Percentiles rank a stretch among this genome's conserved stretches.
phyloP scores from a whole-genome alignment of 139 green algal species.

The Nannochloris sp. region DNA sequence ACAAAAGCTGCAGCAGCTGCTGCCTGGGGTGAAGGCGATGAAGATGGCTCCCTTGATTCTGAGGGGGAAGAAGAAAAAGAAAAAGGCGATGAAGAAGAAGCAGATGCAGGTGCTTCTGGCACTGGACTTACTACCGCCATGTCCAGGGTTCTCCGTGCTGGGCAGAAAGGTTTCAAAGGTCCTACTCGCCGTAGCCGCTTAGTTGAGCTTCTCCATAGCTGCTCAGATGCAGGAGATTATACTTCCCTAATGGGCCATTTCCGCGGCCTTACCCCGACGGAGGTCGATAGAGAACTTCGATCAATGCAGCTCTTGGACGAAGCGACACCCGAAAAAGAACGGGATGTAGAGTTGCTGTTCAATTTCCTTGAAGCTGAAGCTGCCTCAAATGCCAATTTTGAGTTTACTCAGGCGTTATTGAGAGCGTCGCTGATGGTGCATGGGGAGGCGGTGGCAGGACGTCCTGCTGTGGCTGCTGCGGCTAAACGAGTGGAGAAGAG shows the following conservation, averaged over 20 bases:
- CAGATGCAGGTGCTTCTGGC: neutral
- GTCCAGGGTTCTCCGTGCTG: neutral
- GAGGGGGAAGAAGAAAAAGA: neutral
- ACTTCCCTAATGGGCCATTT: conserved; percentile 38
- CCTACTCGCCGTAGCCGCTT: neutral
- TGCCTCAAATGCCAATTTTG: conserved; percentile 57
- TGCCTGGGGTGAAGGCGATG: conserved; percentile 15
- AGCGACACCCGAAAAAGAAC: conserved; percentile 10
- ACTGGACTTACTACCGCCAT: neutral
- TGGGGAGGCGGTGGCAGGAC: conserved; percentile 50
- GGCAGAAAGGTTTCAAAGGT: neutral
- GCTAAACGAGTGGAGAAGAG: conserved; percentile 24
- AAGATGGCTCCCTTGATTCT: neutral
- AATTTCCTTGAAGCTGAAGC: conserved; percentile 47
- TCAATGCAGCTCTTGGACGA: conserved; percentile 46
- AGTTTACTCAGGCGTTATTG: conserved; percentile 62
- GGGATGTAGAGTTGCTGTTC: conserved; percentile 61
- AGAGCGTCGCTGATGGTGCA: conserved; percentile 44
- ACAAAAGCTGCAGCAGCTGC: neutral
- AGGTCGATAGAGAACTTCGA: conserved; percentile 66
- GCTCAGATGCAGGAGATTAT: conserved; percentile 25
- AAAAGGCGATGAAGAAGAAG: neutral
- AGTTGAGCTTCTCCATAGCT: conserved; percentile 26
- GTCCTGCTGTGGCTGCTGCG: conserved; percentile 26
- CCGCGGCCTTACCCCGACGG: conserved; percentile 35